A percentile compares a stretch with the other conserved stretches of the same genome.
These are phyloP conservation scores for Wickerhamiella occidentalis DNA, from an alignment of 805 yeast genomes.

Conservation along the genomic window DNA sequence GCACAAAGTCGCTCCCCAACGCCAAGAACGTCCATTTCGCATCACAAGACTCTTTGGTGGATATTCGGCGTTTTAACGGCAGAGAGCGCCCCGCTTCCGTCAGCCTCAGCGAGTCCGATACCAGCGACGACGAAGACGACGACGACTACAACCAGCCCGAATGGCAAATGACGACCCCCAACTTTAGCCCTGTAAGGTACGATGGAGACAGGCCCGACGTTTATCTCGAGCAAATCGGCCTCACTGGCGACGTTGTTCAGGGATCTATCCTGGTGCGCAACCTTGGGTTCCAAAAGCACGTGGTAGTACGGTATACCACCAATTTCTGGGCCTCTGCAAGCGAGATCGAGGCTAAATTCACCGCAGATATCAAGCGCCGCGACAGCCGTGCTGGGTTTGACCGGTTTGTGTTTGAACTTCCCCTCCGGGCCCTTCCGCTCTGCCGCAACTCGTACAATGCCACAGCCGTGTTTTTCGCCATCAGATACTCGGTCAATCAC, in stretches of 20 bases:
- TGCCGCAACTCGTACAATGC: slow-evolving; percentile 21
- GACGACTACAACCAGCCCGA: slow-evolving; percentile 20
- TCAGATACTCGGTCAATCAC: slow-evolving; percentile 39
- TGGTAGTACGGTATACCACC: slow-evolving; percentile 60
- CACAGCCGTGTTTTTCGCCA: slow-evolving; percentile 39
- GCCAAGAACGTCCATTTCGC: slow-evolving; percentile 68
- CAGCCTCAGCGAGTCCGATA: slow-evolving; percentile 36
- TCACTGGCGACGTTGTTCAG: slow-evolving; percentile 46
- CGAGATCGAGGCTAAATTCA: slow-evolving; percentile 53
- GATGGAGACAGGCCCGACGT: slow-evolving; percentile 30
- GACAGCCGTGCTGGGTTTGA: slow-evolving; percentile 34
- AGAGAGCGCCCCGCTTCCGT: slow-evolving; percentile 69
- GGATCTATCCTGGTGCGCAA: slow-evolving; percentile 77
- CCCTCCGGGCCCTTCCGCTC: slow-evolving; percentile 25
- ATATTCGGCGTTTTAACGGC: slow-evolving; percentile 59
- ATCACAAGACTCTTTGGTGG: slow-evolving; percentile 32
- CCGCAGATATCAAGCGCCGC: slow-evolving; percentile 35
- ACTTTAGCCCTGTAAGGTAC: slow-evolving; percentile 21
- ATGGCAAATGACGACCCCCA: slow-evolving; percentile 27
- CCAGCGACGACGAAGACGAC: slow-evolving; percentile 37
- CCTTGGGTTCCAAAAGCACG: slow-evolving; percentile 51
- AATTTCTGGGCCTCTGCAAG: slow-evolving; percentile 69
- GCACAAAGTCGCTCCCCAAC: slow-evolving; percentile 30
- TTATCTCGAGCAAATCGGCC: slow-evolving; percentile 51
- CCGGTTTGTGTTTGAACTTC: slow-evolving; percentile 55